These are phyloP conservation scores for Gracilaria caudata DNA, from an alignment of 23 red algal genomes.

Conservation along the genomic window DNA sequence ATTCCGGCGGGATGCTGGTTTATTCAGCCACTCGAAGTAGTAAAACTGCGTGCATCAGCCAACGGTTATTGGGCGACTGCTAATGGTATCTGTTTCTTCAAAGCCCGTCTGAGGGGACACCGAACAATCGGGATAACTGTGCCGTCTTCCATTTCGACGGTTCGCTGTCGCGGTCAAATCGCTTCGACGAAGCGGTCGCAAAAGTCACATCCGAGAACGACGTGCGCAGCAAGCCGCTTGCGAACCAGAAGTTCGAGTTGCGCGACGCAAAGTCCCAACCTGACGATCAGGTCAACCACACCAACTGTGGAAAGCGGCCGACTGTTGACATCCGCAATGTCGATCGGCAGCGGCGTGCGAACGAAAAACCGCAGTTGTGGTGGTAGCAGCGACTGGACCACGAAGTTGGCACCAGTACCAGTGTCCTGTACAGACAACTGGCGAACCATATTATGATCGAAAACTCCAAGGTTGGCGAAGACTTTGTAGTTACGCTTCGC, in stretches of 20 bases:
- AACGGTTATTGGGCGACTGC: too few relatives aligned
- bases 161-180: too few relatives aligned
- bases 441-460: background rate
- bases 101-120: too few relatives aligned
- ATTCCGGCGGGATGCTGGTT: too few relatives aligned
- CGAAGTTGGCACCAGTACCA: slow-evolving; percentile 5
- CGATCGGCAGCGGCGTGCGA: background rate
- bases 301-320: background rate
- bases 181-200: too few relatives aligned
- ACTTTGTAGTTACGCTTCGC: slow-evolving; percentile 6
- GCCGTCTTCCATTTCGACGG: too few relatives aligned
- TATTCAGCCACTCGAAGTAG: too few relatives aligned
- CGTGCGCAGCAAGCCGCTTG: too few relatives aligned
- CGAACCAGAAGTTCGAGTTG: background rate
- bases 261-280: background rate
- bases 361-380: background rate
- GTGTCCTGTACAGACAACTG: background rate
- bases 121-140: too few relatives aligned
- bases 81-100: too few relatives aligned
- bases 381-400: background rate
- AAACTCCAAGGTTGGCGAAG: background rate
- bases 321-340: slow-evolving; percentile 15
- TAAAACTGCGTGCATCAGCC: too few relatives aligned
- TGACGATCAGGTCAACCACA: background rate
- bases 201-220: too few relatives aligned